Conservation (phyloP, 768 basidiomycete species). For the Tricholoma matsutake region DNA sequence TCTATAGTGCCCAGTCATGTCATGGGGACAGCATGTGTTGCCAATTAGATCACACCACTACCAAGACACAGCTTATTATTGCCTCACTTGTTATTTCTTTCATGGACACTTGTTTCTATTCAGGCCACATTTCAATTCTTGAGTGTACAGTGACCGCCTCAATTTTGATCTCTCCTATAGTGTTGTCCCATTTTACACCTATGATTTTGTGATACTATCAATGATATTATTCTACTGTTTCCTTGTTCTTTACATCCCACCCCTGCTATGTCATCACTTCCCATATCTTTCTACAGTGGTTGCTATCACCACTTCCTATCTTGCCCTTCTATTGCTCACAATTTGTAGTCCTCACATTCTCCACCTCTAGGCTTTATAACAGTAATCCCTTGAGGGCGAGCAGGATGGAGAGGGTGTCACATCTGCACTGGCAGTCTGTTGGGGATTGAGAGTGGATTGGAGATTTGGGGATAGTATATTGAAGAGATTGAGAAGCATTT, state of each 20-base stretch:
- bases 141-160: conserved; percentile 17
- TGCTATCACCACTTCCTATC: conserved; percentile 12
- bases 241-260: conserved; percentile 12
- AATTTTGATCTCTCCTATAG: conserved; percentile 19
- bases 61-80: conserved; percentile 25
- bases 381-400: conserved; percentile 50
- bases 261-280: conserved; percentile 2
- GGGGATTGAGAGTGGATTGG: conserved; percentile 15
- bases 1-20: conserved; percentile 2
- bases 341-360: conserved; percentile 67
- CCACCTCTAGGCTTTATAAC: conserved; percentile 44
- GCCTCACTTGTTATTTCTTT: conserved; percentile 32
- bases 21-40: conserved; percentile 17
- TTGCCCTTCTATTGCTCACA: conserved; percentile 17
- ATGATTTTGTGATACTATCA: conserved; percentile 22
- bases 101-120: conserved; percentile 80
- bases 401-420: conserved; percentile 69
- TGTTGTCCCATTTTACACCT: conserved; percentile 30
- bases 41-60: conserved; percentile 23
- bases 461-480: conserved; percentile 7
- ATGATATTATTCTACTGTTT: conserved; percentile 21
- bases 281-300: conserved; percentile 8
- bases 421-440: conserved; percentile 32
- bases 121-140: conserved; percentile 31
- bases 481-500: conserved; percentile 5